Evolutionary conservation across 169 alveolate species (phyloP), one percentile per base, ranked within the genome.

Genomic region (Plasmodium malariae): DNA sequence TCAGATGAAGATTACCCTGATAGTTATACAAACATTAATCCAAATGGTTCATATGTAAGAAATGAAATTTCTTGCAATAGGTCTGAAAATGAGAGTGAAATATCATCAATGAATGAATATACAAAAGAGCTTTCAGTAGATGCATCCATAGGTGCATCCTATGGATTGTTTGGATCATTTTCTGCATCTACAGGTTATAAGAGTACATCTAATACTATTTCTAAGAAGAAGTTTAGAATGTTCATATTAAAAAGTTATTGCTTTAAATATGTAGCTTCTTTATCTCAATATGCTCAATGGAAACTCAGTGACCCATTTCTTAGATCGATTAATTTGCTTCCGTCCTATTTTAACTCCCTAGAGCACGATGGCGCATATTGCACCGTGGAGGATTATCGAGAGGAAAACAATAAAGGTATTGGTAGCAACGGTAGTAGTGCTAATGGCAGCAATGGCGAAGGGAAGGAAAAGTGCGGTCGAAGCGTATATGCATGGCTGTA

Each of bases 181-280:
- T 89, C 96, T 45, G 97, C 96, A 34, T 94, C 97, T 30, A 55
- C 92, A 2, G 96, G 97, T 45, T 95, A 93, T 90, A 88, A 78
- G 70, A 87, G 92, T 40, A 90, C 89, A 36, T 97, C 95, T 17
- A 92, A 92, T 45, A 88, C 95, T 6, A 40, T 93, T 6, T 74
- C 96, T 12, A 67, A 86, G 34, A 93, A 93, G 30, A 87, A 92
- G 28, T 88, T 71, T 43, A 74, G 91, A 59, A 89, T 80, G 73
- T 95, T 93, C 60, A 94, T 95, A 63, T 54, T 95, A 68, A 92
- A 93, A 90, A 94, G 96, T 6, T 95, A 95, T 67, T 95, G 97
- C 73, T 92, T 93, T 45, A 72, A 96, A 71, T 95, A 95, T 55
- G 95, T 93, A 51, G 97, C 97, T 3, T 97, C 97, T 17, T 57